Percentiles rank a stretch among this genome's conserved stretches.
Evolutionary conservation across 306 rosid genomes (phyloP).

Genomic region (Quercus bicolor): DNA sequence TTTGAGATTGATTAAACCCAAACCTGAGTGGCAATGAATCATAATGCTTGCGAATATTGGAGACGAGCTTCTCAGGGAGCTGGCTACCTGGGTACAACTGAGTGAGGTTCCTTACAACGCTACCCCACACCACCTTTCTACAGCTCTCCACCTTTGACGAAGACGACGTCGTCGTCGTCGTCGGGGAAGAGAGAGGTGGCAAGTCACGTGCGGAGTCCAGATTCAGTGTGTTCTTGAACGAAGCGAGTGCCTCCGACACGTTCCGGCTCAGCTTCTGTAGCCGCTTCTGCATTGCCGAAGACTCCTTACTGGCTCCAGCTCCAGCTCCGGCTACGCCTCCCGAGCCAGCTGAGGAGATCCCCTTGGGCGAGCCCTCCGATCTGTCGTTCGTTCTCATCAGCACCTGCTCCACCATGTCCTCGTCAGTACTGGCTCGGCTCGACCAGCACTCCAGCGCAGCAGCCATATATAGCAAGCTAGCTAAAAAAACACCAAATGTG

Average conservation of each 20-base stretch:
- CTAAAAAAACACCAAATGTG: conserved; percentile 9
- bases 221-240: conserved; percentile 68
- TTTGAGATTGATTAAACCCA: background rate
- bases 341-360: conserved; percentile 26
- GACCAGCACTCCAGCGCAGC: conserved; percentile 96
- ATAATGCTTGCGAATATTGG: conserved; percentile 82
- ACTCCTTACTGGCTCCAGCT: conserved; percentile 24
- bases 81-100: conserved; percentile 89
- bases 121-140: conserved; percentile 75
- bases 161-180: conserved; percentile 16
- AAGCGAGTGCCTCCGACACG: conserved; percentile 73
- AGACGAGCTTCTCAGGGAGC: conserved; percentile 85
- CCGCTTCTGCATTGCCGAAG: conserved; percentile 74
- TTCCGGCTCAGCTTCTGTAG: conserved; percentile 69
- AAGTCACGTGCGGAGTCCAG: conserved; percentile 51
- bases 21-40: conserved; percentile 90
- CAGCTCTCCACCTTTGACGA: conserved; percentile 44
- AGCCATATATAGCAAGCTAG: conserved; percentile 44
- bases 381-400: conserved; percentile 61
- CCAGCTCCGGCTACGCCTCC: background rate
- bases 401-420: conserved; percentile 76
- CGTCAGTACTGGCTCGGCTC: conserved; percentile 56
- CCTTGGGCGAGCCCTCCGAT: conserved; percentile 51
- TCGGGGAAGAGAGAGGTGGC: conserved; percentile 29
- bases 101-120: conserved; percentile 68